phyloP scores from a whole-genome alignment of 306 rosid genomes.

The Dalbergia cultrata region DNA sequence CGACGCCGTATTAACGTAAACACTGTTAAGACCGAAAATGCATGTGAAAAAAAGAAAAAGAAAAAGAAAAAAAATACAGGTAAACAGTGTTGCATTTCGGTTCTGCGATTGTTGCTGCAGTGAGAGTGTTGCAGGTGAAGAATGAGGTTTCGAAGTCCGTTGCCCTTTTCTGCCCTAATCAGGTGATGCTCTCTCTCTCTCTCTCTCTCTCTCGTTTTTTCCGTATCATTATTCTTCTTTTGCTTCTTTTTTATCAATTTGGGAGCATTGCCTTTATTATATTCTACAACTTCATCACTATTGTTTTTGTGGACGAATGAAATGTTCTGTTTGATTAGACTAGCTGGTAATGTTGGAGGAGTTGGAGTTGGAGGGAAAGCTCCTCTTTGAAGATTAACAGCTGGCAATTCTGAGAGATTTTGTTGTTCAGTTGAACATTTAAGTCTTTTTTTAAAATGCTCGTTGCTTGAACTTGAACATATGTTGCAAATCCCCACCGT shows the following conservation, averaged over 20 bases:
- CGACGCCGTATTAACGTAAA: constrained; percentile 34
- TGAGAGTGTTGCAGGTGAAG: neutral
- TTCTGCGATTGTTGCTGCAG: neutral
- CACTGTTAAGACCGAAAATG: neutral
- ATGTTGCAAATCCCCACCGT: neutral
- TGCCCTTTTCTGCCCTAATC: constrained; percentile 75
- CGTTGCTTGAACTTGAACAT: neutral
- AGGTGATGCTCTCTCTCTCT: constrained; percentile 49
- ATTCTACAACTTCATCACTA: too few species aligned
- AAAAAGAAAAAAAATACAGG: too few species aligned
- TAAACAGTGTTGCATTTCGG: neutral
- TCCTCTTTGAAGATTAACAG: neutral
- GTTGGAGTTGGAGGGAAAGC: neutral
- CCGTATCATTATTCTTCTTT: neutral
- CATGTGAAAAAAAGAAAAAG: too few species aligned
- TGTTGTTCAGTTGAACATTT: neutral
- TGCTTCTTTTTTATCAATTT: neutral
- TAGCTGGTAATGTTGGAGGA: neutral
- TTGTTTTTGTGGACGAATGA: too few species aligned
- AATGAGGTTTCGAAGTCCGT: constrained; percentile 63
- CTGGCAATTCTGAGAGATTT: neutral
- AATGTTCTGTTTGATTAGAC: neutral
- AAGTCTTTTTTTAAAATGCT: neutral
- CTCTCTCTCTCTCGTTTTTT: neutral
- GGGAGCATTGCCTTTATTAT: neutral